phyloP scores from a whole-genome alignment of 257 asterid genomes.

The Capsicum baccatum region DNA sequence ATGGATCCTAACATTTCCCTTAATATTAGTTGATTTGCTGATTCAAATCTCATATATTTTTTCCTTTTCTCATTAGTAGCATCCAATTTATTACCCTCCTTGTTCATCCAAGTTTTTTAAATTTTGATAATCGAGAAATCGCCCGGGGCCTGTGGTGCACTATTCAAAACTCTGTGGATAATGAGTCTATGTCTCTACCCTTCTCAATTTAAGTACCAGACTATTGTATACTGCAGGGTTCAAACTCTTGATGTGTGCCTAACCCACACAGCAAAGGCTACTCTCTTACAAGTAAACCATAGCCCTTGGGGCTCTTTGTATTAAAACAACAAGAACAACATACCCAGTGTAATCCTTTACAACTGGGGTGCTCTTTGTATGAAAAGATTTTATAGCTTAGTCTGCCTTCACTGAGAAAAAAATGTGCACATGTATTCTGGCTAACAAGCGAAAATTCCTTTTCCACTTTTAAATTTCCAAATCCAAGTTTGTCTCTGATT shows the following conservation, averaged over 20 bases:
- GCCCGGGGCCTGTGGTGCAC: neutral
- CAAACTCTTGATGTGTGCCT: too few relatives aligned
- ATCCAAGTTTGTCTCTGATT: neutral
- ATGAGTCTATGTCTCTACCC: neutral
- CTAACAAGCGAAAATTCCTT: neutral
- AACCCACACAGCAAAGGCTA: neutral
- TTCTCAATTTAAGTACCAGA: neutral
- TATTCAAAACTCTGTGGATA: neutral
- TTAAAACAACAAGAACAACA: too few relatives aligned
- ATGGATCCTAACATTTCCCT: neutral
- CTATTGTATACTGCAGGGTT: neutral
- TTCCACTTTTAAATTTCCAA: neutral
- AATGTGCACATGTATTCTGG: neutral
- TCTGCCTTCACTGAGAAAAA: neutral
- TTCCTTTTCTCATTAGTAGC: neutral
- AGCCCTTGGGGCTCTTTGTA: neutral
- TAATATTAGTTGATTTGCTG: neutral
- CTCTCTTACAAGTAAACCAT: neutral
- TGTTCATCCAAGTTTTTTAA: neutral
- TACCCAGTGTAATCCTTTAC: too few relatives aligned
- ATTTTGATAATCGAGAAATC: neutral
- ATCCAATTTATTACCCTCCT: neutral
- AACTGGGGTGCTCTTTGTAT: too few relatives aligned
- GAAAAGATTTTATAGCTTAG: neutral
- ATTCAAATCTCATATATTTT: neutral